Evolutionary conservation across 1,284 basidiomycete genomes (phyloP).

Genomic region (Phlebopus sp.): DNA sequence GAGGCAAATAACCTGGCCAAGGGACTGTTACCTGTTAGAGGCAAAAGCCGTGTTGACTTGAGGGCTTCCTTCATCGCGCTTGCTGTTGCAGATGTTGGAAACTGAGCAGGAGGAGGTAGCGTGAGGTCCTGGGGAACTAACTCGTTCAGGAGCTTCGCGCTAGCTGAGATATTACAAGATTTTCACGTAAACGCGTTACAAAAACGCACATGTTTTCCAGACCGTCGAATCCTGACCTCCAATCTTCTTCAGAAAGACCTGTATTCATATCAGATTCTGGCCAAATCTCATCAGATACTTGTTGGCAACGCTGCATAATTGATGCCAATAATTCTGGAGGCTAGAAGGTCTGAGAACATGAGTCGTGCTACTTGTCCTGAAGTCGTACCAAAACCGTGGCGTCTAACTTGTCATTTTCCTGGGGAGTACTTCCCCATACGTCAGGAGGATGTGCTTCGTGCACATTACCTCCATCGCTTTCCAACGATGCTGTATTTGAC

Average conservation of each 20-base stretch:
- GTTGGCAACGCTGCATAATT: slow-evolving; percentile 52
- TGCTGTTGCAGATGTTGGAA: slow-evolving; percentile 51
- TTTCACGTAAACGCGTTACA: slow-evolving; percentile 3
- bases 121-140: slow-evolving; percentile 43
- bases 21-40: slow-evolving; percentile 55
- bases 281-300: slow-evolving; percentile 50
- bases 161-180: slow-evolving; percentile 8
- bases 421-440: slow-evolving; percentile 67
- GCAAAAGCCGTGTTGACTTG: slow-evolving; percentile 56
- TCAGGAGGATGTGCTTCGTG: slow-evolving; percentile 38
- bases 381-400: slow-evolving; percentile 55
- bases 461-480: slow-evolving; percentile 10
- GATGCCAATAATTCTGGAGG: slow-evolving; percentile 62
- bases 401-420: slow-evolving; percentile 56
- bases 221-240: slow-evolving; percentile 43
- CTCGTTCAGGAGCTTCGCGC: slow-evolving; percentile 33
- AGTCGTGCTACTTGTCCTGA: slow-evolving; percentile 14
- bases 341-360: slow-evolving; percentile 38
- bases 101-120: slow-evolving; percentile 44
- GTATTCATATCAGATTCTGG: slow-evolving; percentile 30
- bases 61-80: slow-evolving; percentile 59
- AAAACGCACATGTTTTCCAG: slow-evolving; percentile 56
- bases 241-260: slow-evolving; percentile 26
- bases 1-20: slow-evolving; percentile 61
- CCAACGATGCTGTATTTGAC: slow-evolving; percentile 18